A percentile compares a stretch with the other conserved stretches of the same genome.
These are phyloP conservation scores for Mastigamoeba balamuthi DNA, from an alignment of 78 protist genomes.

Conservation along the genomic window DNA sequence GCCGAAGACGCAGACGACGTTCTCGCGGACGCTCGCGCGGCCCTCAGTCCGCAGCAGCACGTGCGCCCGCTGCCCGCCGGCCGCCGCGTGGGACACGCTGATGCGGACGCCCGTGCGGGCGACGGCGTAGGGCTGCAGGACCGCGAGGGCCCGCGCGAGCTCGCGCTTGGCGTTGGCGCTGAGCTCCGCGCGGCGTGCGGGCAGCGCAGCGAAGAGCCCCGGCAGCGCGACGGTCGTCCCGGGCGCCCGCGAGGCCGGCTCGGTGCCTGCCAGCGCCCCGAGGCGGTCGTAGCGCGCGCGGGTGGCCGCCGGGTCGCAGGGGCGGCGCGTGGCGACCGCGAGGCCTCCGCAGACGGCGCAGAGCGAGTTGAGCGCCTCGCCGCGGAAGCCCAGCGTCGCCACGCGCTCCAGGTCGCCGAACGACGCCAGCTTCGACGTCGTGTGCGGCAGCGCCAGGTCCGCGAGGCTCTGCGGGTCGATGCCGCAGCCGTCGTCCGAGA, in stretches of 20 bases:
- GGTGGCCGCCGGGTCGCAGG: neutral
- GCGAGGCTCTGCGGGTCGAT: slow-evolving; percentile 21
- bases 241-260: slow-evolving; percentile 12
- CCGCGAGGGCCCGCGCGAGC: neutral
- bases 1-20: slow-evolving; percentile 54
- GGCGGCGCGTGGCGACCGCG: neutral
- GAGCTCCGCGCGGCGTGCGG: slow-evolving; percentile 72
- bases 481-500: slow-evolving; percentile 79
- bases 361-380: slow-evolving; percentile 86
- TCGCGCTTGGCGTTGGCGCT: slow-evolving; percentile 42
- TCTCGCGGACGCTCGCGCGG: neutral
- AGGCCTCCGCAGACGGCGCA: slow-evolving; percentile 43
- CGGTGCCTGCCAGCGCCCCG: slow-evolving; percentile 19
- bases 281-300: slow-evolving; percentile 9
- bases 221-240: slow-evolving; percentile 73
- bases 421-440: slow-evolving; percentile 61
- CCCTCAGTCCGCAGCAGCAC: slow-evolving; percentile 2
- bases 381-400: slow-evolving; percentile 84
- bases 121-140: slow-evolving; percentile 68
- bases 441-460: slow-evolving; percentile 43
- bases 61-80: slow-evolving; percentile 5
- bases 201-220: slow-evolving; percentile 45
- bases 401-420: slow-evolving; percentile 62
- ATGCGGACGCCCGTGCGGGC: slow-evolving; percentile 1
- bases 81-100: neutral